A percentile compares a stretch with the other conserved stretches of the same genome.
Evolutionary conservation across 2,329 filamentous ascomycete genomes (phyloP).

Genomic region (Talaromyces sp.): DNA sequence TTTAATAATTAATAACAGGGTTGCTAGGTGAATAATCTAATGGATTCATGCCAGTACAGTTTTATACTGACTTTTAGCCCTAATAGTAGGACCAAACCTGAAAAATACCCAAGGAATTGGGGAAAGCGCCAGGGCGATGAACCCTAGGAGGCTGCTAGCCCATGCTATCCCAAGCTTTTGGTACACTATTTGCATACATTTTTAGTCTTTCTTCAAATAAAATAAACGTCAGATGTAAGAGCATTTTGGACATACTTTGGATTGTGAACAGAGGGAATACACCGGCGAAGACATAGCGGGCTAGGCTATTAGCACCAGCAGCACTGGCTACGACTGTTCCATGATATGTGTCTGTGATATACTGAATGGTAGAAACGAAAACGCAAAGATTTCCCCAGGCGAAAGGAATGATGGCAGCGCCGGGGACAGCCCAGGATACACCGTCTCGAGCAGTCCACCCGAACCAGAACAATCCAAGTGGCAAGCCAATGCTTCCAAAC

Average conservation of each 20-base stretch:
- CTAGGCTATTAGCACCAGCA: conserved; percentile 26
- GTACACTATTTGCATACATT: conserved; percentile 41
- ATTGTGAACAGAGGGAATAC: conserved; percentile 32
- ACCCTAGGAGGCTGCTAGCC: conserved; percentile 56
- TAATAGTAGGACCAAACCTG: conserved; percentile 33
- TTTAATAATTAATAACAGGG: no score
- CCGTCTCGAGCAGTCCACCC: conserved; percentile 39
- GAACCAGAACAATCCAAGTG: conserved; percentile 45
- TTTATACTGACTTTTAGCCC: conserved; percentile 4
- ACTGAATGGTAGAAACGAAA: conserved; percentile 13
- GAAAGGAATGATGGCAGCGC: conserved; percentile 20
- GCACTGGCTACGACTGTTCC: conserved; percentile 23
- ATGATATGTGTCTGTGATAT: conserved; percentile 4
- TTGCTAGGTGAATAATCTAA: no score
- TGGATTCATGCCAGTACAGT: neutral
- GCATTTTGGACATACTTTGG: conserved; percentile 15
- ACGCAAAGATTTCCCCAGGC: conserved; percentile 23
- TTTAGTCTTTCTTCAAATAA: neutral
- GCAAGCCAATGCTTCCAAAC: conserved; percentile 44
- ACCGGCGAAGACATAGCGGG: conserved; percentile 27
- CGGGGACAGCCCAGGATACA: conserved; percentile 36
- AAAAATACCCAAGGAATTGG: conserved; percentile 43
- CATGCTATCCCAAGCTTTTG: conserved; percentile 57
- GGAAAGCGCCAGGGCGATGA: conserved; percentile 38
- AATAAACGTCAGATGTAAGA: neutral